A percentile compares a stretch with the other conserved stretches of the same genome.
Evolutionary conservation across 2,329 filamentous ascomycete species (phyloP).

Genomic region (Trichothecium roseum): DNA sequence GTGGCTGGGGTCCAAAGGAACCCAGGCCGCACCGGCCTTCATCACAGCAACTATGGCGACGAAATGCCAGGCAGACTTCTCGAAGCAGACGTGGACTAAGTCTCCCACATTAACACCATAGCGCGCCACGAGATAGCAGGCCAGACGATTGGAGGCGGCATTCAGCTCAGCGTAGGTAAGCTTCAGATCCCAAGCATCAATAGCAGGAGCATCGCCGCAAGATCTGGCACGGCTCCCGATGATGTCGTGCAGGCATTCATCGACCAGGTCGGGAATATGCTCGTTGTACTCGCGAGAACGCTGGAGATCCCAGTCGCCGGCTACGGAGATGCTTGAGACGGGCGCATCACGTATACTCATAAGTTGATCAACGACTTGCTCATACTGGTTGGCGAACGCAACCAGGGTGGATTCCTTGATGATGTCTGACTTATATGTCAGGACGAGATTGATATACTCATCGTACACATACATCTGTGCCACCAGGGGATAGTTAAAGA

Average conservation of each 20-base stretch:
- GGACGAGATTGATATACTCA: not conserved
- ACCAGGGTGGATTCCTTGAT: not conserved
- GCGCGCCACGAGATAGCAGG: not conserved
- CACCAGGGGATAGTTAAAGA: slow-evolving; percentile 1
- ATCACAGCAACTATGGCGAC: slow-evolving; percentile 7
- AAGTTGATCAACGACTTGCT: slow-evolving; percentile 1
- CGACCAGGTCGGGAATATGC: not conserved
- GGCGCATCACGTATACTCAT: not conserved
- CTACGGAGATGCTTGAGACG: not conserved
- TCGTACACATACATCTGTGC: not conserved
- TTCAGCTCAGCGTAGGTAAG: slow-evolving; percentile 2
- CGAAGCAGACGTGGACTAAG: slow-evolving; percentile 7
- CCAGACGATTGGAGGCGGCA: not conserved
- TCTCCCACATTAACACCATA: not conserved
- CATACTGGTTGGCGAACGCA: not conserved
- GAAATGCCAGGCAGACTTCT: slow-evolving; percentile 6
- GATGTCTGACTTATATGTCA: not conserved
- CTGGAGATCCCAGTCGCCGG: slow-evolving; percentile 2
- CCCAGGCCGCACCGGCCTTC: slow-evolving; percentile 7
- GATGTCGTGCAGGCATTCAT: not conserved
- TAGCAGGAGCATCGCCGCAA: not conserved
- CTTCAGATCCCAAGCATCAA: slow-evolving; percentile 2
- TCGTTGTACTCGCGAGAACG: not conserved
- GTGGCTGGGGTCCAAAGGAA: slow-evolving; percentile 6
- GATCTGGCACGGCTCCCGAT: slow-evolving; percentile 1